Conservation (phyloP, 352 stramenopile species). For the Pythium sp. region DNA sequence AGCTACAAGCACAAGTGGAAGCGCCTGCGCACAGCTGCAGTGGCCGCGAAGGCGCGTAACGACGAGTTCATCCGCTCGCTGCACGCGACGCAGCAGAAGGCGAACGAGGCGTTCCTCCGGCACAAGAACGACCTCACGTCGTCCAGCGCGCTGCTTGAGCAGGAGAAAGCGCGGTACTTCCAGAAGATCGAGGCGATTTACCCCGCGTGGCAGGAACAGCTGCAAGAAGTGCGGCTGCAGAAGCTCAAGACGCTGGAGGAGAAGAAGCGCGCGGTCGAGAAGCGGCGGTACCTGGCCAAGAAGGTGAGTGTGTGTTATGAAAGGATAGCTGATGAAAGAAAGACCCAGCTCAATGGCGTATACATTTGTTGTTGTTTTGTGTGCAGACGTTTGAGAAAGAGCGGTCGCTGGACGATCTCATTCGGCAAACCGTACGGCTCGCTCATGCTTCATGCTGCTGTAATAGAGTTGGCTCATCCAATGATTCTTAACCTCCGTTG, state of each 20-base stretch:
- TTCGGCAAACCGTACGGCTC: slow-evolving; percentile 55
- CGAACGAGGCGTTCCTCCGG: slow-evolving; percentile 40
- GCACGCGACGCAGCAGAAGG: slow-evolving; percentile 46
- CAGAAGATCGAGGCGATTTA: slow-evolving; percentile 64
- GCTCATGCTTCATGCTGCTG: background rate
- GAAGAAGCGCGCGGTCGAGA: slow-evolving; percentile 71
- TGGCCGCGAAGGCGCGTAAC: slow-evolving; percentile 52
- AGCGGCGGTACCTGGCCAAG: slow-evolving; percentile 62
- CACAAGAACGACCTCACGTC: slow-evolving; percentile 44
- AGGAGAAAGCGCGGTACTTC: slow-evolving; percentile 65
- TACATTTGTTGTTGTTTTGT: background rate
- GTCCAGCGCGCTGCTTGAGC: slow-evolving; percentile 35
- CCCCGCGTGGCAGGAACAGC: slow-evolving; percentile 69
- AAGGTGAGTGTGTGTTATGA: slow-evolving; percentile 35
- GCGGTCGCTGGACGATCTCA: slow-evolving; percentile 62
- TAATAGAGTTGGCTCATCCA: background rate
- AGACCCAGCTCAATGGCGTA: too few relatives aligned
- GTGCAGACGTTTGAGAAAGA: slow-evolving; percentile 79
- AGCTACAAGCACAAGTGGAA: slow-evolving; percentile 69
- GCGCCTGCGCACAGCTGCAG: slow-evolving; percentile 31
- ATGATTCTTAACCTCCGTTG: background rate
- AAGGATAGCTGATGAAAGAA: too few relatives aligned
- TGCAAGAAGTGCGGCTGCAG: slow-evolving; percentile 49
- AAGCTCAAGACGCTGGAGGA: slow-evolving; percentile 63
- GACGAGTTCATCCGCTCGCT: slow-evolving; percentile 60